A percentile compares a stretch with the other conserved stretches of the same genome.
These are phyloP conservation scores for Globisporangium polare DNA, from an alignment of 352 stramenopile genomes.

Conservation along the genomic window DNA sequence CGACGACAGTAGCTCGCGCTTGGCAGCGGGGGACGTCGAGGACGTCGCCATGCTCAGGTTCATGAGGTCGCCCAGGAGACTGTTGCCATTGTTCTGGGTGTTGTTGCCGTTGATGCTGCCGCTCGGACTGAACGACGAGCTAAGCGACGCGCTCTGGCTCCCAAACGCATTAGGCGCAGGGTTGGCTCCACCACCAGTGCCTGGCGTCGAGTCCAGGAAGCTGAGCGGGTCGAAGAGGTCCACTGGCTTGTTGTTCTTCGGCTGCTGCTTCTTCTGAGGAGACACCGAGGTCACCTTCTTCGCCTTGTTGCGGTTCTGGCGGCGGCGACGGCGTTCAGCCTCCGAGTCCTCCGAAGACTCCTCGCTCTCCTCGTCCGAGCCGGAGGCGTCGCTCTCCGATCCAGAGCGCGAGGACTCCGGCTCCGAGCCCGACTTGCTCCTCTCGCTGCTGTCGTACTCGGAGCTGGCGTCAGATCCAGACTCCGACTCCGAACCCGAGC, in stretches of 20 bases:
- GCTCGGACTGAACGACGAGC: conserved; percentile 3
- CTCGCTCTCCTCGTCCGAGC: conserved; percentile 12
- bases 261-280: conserved; percentile 30
- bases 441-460: conserved; percentile 33
- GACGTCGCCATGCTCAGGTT: conserved; percentile 48
- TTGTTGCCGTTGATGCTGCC: conserved; percentile 11
- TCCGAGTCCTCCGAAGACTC: conserved; percentile 48
- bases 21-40: conserved; percentile 21
- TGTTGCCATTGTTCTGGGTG: conserved; percentile 13
- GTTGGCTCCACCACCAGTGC: background rate
- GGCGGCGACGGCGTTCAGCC: conserved; percentile 34
- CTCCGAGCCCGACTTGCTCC: conserved; percentile 18
- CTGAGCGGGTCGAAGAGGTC: conserved; percentile 48
- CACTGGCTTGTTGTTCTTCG: conserved; percentile 30
- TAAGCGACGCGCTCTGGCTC: conserved; percentile 1
- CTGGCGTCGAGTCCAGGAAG: conserved; percentile 28
- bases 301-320: conserved; percentile 10
- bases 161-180: conserved; percentile 11
- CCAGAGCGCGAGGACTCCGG: conserved; percentile 30
- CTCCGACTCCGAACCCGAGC: conserved; percentile 33
- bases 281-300: conserved; percentile 16
- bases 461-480: conserved; percentile 32
- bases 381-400: conserved; percentile 24
- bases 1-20: conserved; percentile 49
- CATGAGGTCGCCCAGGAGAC: conserved; percentile 52